These are phyloP conservation scores for Hapsidospora chrysogenum DNA, from an alignment of 495 filamentous ascomycete species.

Conservation along the genomic window DNA sequence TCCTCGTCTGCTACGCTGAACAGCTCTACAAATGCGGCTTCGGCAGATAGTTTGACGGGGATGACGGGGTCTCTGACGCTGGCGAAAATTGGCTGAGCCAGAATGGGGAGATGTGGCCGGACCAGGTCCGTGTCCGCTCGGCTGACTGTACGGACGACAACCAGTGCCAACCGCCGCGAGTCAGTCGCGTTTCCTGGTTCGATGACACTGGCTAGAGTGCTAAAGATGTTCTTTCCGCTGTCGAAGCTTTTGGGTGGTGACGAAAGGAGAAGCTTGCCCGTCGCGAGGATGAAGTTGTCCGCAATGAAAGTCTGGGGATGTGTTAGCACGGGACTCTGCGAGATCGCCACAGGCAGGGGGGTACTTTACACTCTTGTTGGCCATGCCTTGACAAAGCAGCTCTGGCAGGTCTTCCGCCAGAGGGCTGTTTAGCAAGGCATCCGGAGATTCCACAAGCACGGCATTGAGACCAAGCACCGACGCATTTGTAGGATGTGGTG, in stretches of 20 bases:
- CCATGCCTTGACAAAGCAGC: constrained; percentile 67
- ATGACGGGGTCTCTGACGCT: constrained; percentile 88
- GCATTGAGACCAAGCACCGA: constrained; percentile 78
- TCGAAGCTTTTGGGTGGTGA: constrained; percentile 46
- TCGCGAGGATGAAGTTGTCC: constrained; percentile 80
- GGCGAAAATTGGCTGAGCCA: constrained; percentile 74
- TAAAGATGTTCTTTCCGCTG: constrained; percentile 59
- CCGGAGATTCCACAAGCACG: constrained; percentile 62
- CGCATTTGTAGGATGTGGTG: constrained; percentile 42
- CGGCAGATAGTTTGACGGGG: constrained; percentile 86
- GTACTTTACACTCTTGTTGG: constrained; percentile 46
- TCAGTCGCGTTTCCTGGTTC: constrained; percentile 60
- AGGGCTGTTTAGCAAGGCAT: constrained; percentile 40
- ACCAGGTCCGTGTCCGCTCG: constrained; percentile 60
- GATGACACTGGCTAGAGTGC: constrained; percentile 55
- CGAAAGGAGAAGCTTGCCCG: constrained; percentile 82
- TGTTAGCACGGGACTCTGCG: constrained; percentile 4
- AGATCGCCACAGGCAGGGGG: not conserved
- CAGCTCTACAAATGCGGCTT: constrained; percentile 88
- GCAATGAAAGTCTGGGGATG: constrained; percentile 51
- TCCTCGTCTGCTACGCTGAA: constrained; percentile 84
- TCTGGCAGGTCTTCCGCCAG: constrained; percentile 55
- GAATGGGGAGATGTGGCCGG: constrained; percentile 56
- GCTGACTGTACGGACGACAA: constrained; percentile 70
- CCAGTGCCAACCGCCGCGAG: constrained; percentile 74